Evolutionary conservation across 495 filamentous ascomycete species (phyloP), one percentile per base, ranked within the genome.

Genomic region (Xylaria venustula): DNA sequence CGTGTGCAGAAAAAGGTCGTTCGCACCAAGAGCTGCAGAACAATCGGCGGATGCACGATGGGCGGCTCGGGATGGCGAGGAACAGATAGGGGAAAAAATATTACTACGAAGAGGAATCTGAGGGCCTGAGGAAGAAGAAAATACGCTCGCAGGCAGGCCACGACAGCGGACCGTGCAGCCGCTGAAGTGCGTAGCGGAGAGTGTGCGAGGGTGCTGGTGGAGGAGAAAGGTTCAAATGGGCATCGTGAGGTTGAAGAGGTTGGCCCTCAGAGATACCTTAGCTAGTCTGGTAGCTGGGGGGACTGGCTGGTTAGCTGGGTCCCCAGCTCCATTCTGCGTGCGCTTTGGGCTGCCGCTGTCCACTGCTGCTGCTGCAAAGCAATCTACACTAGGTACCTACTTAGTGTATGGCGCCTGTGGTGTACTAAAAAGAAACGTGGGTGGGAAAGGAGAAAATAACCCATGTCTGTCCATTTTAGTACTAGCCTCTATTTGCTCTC

Each of bases 161-260:
- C 58, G 41, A 48, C 58, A 61, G 48, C 50, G 50, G 58, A 54
- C 32, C 58, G 37, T 61, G 50, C 34, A 42, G 54, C 58, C 58
- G 58, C 8, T 30, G 58, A 40, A 41, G 49, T 41, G 42, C 49
- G 42, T 53, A 40, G 54, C 42, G 41, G 44, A 57, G 34, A 25
- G 48, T 60, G 58, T 51, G 58, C 47, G 37, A 53, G 58, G 25
- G 19, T 53, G 58, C 48, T 47, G 49, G 58, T 53, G 49, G 58
- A 61, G 50, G 49, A 60, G 58, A 53, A 49, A 44, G 36, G 50
- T 5, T 44, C 11, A 23, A 32, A 36, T 9, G 32, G 28, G 42
- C 8, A 41, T 15, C 51, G n/a, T 40, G 50, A 40, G 53, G 22
- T 60, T 26, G 47, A 53, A 45, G 48, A 60, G 58, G 58, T 32